Conservation (phyloP, 2,329 filamentous ascomycete species). For the Gyromitra esculenta region DNA sequence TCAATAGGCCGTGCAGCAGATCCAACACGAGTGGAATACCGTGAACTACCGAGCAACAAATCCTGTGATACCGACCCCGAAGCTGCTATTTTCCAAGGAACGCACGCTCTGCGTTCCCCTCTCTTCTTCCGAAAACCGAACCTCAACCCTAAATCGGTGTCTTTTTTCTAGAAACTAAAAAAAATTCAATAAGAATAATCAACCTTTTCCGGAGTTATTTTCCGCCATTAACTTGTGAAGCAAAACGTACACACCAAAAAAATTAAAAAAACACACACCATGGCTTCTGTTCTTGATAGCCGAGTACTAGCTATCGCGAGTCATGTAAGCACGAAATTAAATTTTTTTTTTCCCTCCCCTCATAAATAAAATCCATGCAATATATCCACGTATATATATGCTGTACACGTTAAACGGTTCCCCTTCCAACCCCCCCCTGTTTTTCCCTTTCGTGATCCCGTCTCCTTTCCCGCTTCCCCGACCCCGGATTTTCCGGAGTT, state of each 20-base stretch:
- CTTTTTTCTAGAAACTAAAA: neutral
- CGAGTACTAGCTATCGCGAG: constrained; percentile 86
- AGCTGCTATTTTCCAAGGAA: neutral
- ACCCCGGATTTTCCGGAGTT: constrained; percentile 33
- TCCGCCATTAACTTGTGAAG: constrained; percentile 13
- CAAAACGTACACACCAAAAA: neutral
- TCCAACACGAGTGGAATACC: constrained; percentile 13
- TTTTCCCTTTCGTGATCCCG: constrained; percentile 31
- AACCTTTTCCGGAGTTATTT: constrained; percentile 1
- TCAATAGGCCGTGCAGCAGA: constrained; percentile 22
- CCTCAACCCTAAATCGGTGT: neutral
- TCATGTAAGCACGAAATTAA: constrained; percentile 74
- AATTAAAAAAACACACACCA: neutral
- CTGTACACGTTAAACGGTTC: constrained; percentile 15
- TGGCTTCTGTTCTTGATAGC: constrained; percentile 33
- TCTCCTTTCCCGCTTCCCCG: constrained; percentile 31
- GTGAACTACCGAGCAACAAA: constrained; percentile 31
- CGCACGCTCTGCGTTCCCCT: neutral
- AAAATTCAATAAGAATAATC: neutral
- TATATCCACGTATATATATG: constrained; percentile 49
- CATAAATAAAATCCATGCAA: constrained; percentile 50
- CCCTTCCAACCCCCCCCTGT: neutral
- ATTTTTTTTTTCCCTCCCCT: constrained; percentile 45
- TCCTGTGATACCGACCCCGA: constrained; percentile 1
- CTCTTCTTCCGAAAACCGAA: neutral